Evolutionary conservation across 2,329 filamentous ascomycete species (phyloP).

Genomic region (Paraphaeosphaeria minitans): DNA sequence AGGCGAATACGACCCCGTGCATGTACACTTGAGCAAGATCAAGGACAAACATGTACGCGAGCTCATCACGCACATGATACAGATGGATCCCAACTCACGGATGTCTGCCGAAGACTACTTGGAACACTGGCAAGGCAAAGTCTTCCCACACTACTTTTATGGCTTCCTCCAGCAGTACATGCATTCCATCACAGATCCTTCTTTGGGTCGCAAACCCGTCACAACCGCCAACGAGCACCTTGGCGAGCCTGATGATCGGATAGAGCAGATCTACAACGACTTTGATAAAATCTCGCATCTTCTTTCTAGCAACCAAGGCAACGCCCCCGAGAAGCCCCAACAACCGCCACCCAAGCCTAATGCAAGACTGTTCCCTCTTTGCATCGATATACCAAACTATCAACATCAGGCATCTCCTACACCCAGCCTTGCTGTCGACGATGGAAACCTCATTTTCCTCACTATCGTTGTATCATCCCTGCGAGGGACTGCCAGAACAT

Average conservation of each 20-base stretch:
- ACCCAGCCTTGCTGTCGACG: slow-evolving; percentile 70
- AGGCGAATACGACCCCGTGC: slow-evolving; percentile 87
- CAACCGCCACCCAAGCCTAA: slow-evolving; percentile 44
- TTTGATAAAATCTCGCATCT: slow-evolving; percentile 99
- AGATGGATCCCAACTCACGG: slow-evolving; percentile 86
- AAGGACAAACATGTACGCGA: slow-evolving; percentile 85
- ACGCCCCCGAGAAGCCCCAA: slow-evolving; percentile 43
- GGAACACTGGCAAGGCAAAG: slow-evolving; percentile 87
- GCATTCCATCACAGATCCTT: slow-evolving; percentile 90
- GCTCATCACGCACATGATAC: slow-evolving; percentile 94
- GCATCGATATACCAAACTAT: slow-evolving; percentile 85
- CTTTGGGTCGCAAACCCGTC: slow-evolving; percentile 74
- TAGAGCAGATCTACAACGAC: slow-evolving; percentile 89
- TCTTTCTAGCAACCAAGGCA: slow-evolving; percentile 71
- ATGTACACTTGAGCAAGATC: slow-evolving; percentile 81
- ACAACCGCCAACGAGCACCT: slow-evolving; percentile 72
- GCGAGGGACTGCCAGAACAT: slow-evolving; percentile 84
- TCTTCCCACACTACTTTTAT: slow-evolving; percentile 97
- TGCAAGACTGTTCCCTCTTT: slow-evolving; percentile 74
- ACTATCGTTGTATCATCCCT: slow-evolving; percentile 87
- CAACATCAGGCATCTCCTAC: slow-evolving; percentile 70
- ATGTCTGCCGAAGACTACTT: slow-evolving; percentile 95
- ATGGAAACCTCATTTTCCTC: slow-evolving; percentile 90
- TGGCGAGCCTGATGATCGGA: slow-evolving; percentile 88
- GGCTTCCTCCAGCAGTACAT: slow-evolving; percentile 98